phyloP scores from a whole-genome alignment of 352 stramenopile genomes.

The Phytopythium ostracodes region DNA sequence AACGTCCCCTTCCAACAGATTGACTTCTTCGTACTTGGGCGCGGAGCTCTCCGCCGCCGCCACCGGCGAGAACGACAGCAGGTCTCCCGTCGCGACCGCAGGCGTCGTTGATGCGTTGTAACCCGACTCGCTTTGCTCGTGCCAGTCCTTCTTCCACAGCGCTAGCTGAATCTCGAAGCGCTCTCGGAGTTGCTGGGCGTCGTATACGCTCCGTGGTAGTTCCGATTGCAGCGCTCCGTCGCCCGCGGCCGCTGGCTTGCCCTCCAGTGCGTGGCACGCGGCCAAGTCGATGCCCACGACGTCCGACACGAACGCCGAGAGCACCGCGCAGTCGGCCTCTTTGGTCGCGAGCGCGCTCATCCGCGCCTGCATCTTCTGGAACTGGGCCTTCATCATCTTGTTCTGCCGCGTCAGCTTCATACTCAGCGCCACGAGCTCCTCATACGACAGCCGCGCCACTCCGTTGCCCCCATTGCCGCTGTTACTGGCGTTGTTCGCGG shows the following conservation, averaged over 20 bases:
- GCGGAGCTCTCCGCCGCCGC: conserved; percentile 11
- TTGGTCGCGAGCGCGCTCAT: conserved; percentile 27
- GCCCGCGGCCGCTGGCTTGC: conserved; percentile 8
- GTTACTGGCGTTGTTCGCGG: background rate
- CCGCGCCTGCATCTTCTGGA: conserved; percentile 69
- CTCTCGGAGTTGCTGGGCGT: conserved; percentile 37
- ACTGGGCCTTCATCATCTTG: conserved; percentile 83
- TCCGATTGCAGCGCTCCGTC: conserved; percentile 2
- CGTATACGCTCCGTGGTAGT: conserved; percentile 26
- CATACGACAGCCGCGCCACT: conserved; percentile 61
- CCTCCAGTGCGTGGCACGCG: conserved; percentile 32
- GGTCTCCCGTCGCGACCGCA: conserved; percentile 26
- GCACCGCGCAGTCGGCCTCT: conserved; percentile 43
- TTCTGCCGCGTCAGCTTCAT: conserved; percentile 89
- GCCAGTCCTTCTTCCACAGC: conserved; percentile 36
- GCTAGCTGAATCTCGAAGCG: conserved; percentile 43
- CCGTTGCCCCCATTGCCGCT: background rate
- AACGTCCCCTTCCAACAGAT: conserved; percentile 32
- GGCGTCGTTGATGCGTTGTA: background rate
- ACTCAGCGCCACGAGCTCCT: conserved; percentile 77
- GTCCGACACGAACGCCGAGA: conserved; percentile 53
- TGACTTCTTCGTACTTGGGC: conserved; percentile 48
- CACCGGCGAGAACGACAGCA: conserved; percentile 43
- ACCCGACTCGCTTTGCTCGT: conserved; percentile 8
- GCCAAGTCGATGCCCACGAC: conserved; percentile 69